A percentile compares a stretch with the other conserved stretches of the same genome.
Evolutionary conservation across 176 grass and related monocot genomes (phyloP).

Genomic region (Themeda triandra): DNA sequence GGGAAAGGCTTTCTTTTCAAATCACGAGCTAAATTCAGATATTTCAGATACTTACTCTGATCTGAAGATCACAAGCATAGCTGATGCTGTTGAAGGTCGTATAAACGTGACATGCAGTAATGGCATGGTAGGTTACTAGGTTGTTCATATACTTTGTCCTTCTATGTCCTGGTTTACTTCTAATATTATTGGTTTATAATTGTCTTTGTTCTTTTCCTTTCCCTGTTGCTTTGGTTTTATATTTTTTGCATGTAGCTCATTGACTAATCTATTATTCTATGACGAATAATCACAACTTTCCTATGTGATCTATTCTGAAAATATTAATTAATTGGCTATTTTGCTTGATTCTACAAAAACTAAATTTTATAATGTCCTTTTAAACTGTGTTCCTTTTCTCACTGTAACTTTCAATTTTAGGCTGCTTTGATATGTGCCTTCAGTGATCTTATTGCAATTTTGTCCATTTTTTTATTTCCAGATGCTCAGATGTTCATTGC

Average conservation of each 20-base stretch:
- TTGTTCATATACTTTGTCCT: not conserved
- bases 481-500: constrained; percentile 82
- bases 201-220: not conserved
- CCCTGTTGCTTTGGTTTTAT: not conserved
- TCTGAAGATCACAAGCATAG: constrained; percentile 73
- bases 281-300: not conserved
- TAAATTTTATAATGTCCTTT: not conserved
- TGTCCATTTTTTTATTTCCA: constrained; percentile 34
- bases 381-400: not conserved
- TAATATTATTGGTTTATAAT: not conserved
- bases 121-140: constrained; percentile 70
- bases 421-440: constrained; percentile 8
- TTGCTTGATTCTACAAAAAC: not conserved
- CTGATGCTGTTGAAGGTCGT: constrained; percentile 79
- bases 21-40: constrained; percentile 15
- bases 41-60: constrained; percentile 39
- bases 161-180: constrained; percentile 5
- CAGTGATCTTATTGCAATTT: constrained; percentile 32
- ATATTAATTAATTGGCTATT: not conserved
- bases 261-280: not conserved
- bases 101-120: constrained; percentile 81
- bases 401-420: not conserved
- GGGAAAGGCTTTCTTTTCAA: constrained; percentile 41
- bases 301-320: not conserved
- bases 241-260: not conserved